Evolutionary conservation across 1,284 basidiomycete species (phyloP), one percentile per base, ranked within the genome.

Genomic region (Meira nashicola): DNA sequence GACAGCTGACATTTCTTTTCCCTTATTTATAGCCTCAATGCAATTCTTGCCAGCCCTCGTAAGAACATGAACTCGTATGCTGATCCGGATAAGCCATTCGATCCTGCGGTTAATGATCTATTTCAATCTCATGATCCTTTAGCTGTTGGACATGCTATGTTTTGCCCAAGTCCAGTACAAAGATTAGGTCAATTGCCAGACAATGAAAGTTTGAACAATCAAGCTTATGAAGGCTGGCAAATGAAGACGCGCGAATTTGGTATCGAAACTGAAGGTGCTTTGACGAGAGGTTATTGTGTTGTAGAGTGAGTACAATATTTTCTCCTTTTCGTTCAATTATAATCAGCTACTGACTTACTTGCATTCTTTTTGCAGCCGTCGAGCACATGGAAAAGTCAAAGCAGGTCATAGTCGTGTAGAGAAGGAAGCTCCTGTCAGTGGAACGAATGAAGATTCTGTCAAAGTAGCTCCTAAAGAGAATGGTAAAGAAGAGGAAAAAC

Each of bases 71-170:
- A 76, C 65, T 67, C 66, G 40, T 54, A 63, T 38, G 70, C 65
- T 0, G 65, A 66, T 12, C 64, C 66, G 19, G 65, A 61, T 19
- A 40, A 39, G 12, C 37, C 63, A 14, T 76, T 76, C 25, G 67
- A 73, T 38, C 65, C 73, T 0, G 62, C 63, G 23, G 28, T 52
- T 51, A 63, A 74, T 49, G 74, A 77, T 51, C 55, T 66, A 1
- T 77, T 77, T 54, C 49, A 72, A 39, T 69, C 68, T 14, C 74
- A 77, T 49, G 74, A 77, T 55, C 74, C 74, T 15, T 58, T 77
- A 14, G 74, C 74, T 7, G 63, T 77, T 0, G 73, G 71, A 1
- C 70, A 77, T 54, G 70, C 71, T 44, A 64, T 74, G 43, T 74
- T 71, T 38, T 54, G 63, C 60, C 41, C 57, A 12, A 39, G 19